Percentiles rank a stretch among this genome's conserved stretches.
These are phyloP conservation scores for Pleurotus djamor DNA, from an alignment of 768 basidiomycete genomes.

Conservation along the genomic window DNA sequence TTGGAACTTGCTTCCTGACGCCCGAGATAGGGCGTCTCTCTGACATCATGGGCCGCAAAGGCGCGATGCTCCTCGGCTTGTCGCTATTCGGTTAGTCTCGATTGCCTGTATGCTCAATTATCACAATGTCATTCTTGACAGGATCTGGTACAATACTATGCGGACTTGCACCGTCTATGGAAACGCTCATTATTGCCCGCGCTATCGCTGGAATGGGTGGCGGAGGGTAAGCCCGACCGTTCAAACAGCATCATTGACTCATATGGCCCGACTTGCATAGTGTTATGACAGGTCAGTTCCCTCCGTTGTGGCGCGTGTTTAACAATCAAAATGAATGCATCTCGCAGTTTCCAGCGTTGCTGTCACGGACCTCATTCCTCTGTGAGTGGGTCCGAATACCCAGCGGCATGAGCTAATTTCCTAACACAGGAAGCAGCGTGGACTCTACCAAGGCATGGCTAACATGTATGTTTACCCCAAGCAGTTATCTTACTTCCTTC, in stretches of 20 bases:
- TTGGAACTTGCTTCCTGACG: background rate
- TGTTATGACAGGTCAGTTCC: conserved; percentile 73
- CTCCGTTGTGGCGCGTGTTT: conserved; percentile 7
- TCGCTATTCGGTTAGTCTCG: conserved; percentile 69
- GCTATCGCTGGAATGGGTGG: conserved; percentile 92
- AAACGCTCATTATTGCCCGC: conserved; percentile 73
- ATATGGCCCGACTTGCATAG: conserved; percentile 33
- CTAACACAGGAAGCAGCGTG: conserved; percentile 68
- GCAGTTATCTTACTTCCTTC: background rate
- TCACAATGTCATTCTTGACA: conserved; percentile 19
- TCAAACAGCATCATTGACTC: background rate
- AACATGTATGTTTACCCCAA: conserved; percentile 65
- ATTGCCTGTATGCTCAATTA: conserved; percentile 1
- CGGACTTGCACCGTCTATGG: conserved; percentile 87
- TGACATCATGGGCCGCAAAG: conserved; percentile 83
- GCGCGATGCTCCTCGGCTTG: conserved; percentile 83
- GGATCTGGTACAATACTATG: conserved; percentile 84
- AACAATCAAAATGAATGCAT: background rate
- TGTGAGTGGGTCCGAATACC: conserved; percentile 47
- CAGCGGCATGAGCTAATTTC: background rate
- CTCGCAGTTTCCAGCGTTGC: conserved; percentile 76
- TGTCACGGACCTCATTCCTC: conserved; percentile 84
- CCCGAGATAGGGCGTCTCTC: conserved; percentile 66
- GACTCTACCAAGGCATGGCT: conserved; percentile 88
- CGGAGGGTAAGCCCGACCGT: conserved; percentile 65